These are phyloP conservation scores for Sodiomyces alkalinus DNA, from an alignment of 2,329 filamentous ascomycete species.

Conservation along the genomic window DNA sequence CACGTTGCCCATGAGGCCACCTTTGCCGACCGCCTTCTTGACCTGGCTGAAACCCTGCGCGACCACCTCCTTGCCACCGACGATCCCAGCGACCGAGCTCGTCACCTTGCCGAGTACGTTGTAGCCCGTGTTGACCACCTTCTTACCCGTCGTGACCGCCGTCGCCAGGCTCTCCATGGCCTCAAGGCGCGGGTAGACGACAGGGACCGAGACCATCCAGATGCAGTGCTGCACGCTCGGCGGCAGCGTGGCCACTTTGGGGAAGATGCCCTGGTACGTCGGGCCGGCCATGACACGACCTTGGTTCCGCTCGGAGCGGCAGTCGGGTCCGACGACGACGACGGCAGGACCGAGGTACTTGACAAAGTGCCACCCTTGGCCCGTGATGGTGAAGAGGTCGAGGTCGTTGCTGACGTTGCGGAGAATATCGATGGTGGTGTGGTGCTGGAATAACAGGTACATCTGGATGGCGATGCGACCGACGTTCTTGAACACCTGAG, in stretches of 20 bases:
- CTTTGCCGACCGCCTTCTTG: slow-evolving; percentile 93
- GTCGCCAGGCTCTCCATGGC: slow-evolving; percentile 82
- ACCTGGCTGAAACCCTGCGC: slow-evolving; percentile 86
- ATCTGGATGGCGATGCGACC: slow-evolving; percentile 90
- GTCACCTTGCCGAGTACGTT: slow-evolving; percentile 93
- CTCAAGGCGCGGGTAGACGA: slow-evolving; percentile 83
- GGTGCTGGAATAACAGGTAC: slow-evolving; percentile 97
- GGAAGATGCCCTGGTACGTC: slow-evolving; percentile 94
- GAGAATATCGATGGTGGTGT: slow-evolving; percentile 87
- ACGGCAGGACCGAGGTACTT: slow-evolving; percentile 90
- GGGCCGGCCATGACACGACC: slow-evolving; percentile 88
- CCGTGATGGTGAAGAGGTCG: slow-evolving; percentile 92
- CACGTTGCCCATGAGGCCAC: slow-evolving; percentile 87
- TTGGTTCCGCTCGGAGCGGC: slow-evolving; percentile 79
- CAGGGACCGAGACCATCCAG: slow-evolving; percentile 84
- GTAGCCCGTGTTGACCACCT: slow-evolving; percentile 90
- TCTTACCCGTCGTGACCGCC: slow-evolving; percentile 88
- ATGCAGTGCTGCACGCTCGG: slow-evolving; percentile 92
- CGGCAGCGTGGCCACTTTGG: slow-evolving; percentile 81
- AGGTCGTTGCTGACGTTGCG: slow-evolving; percentile 76
- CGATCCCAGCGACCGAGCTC: slow-evolving; percentile 85
- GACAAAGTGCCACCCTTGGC: slow-evolving; percentile 97
- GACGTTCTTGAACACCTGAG: slow-evolving; percentile 96
- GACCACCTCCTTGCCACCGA: slow-evolving; percentile 87
- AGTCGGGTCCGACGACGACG: slow-evolving; percentile 79